Evolutionary conservation across 129 eudicot genomes (phyloP).

Genomic region (Oenanthe sinensis): DNA sequence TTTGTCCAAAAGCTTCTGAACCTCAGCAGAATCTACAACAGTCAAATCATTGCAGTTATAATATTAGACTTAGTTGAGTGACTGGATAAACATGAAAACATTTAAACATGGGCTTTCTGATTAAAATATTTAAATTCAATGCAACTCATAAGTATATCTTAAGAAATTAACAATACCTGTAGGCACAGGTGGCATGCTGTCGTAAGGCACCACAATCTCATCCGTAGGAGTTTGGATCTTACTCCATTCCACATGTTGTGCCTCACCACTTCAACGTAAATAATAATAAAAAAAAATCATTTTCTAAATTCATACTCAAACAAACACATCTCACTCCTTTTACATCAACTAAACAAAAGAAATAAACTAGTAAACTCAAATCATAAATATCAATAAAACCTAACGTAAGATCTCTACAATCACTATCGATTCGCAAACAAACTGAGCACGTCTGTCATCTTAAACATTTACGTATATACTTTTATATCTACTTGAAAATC

Average conservation of each 20-base stretch:
- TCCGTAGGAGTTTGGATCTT: slow-evolving; percentile 99
- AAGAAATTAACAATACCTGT: slow-evolving; percentile 48
- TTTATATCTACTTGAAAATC: background rate
- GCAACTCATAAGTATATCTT: background rate
- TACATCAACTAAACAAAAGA: background rate
- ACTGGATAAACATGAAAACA: background rate
- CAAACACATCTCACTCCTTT: background rate
- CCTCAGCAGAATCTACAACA: slow-evolving; percentile 55
- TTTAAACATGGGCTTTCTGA: background rate
- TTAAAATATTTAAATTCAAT: background rate
- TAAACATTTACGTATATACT: background rate
- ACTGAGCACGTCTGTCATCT: background rate
- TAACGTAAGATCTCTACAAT: background rate
- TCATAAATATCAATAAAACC: background rate
- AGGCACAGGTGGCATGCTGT: slow-evolving; percentile 54
- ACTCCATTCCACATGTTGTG: slow-evolving; percentile 92
- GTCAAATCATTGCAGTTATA: background rate
- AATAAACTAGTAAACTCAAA: background rate
- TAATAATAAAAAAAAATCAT: background rate
- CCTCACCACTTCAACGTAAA: slow-evolving; percentile 70
- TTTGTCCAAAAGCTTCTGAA: slow-evolving; percentile 77
- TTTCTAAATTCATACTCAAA: background rate
- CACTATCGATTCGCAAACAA: background rate
- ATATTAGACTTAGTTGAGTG: background rate
- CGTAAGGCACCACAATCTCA: slow-evolving; percentile 91